These are phyloP conservation scores for Austroboletus niveus DNA, from an alignment of 1,284 basidiomycete species.

Conservation along the genomic window DNA sequence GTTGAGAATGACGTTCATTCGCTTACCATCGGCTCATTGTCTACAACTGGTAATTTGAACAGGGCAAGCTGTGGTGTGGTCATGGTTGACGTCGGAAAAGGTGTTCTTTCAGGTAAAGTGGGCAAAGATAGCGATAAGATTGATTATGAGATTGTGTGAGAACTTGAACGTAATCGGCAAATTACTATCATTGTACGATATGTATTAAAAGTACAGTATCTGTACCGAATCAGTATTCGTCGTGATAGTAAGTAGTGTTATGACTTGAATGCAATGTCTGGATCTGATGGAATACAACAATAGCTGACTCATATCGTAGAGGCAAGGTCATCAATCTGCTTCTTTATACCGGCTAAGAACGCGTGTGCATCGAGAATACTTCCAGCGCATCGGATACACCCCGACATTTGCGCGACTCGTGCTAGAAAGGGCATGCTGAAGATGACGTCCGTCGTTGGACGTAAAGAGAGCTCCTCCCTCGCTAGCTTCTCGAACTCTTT, in stretches of 20 bases:
- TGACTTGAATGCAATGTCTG: no score
- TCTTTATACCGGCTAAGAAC: conserved; percentile 54
- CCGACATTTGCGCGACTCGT: conserved; percentile 45
- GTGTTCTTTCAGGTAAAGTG: neutral
- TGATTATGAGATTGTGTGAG: neutral
- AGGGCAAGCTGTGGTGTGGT: conserved; percentile 70
- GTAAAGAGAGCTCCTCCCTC: conserved; percentile 49
- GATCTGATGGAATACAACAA: neutral
- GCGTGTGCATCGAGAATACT: conserved; percentile 60
- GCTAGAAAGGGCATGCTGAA: conserved; percentile 62
- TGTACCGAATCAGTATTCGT: neutral
- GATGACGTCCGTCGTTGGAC: conserved; percentile 59
- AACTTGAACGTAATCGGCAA: neutral
- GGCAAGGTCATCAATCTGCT: conserved; percentile 57
- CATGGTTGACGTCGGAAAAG: conserved; percentile 34
- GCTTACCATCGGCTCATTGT: conserved; percentile 91
- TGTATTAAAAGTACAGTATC: neutral
- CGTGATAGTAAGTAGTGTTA: no score
- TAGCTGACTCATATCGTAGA: conserved; percentile 44
- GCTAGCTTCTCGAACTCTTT: conserved; percentile 53
- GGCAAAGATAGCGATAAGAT: neutral
- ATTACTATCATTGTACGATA: neutral
- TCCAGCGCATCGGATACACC: conserved; percentile 57
- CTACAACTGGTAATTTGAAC: conserved; percentile 79
- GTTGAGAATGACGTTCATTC: neutral